Base-by-base conservation (phyloP, 2,329 filamentous ascomycete species). In the Zymoseptoria brevis region DNA sequence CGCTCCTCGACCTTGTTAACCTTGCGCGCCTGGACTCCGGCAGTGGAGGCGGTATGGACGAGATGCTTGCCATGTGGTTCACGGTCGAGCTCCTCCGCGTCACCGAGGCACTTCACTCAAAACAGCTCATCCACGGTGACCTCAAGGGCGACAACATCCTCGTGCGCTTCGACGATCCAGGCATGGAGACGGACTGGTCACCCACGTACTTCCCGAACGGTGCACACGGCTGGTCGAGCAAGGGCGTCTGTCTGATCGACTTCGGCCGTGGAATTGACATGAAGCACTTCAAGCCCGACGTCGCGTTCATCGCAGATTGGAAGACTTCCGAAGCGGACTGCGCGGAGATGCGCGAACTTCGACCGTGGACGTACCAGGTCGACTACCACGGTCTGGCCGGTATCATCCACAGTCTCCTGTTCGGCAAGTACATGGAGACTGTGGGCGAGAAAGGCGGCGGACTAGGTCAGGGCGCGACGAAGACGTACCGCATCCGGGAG, bases 331-430 rank as follows among this genome's bases (percentile, higher is more conserved):
- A 88, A 22, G 87, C 90, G 56, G 94, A 99, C 75, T 99, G 94
- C 74, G 87, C 89, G 19, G 94, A 99, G 79, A 96, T 97, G 83
- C 87, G 92, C 53, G 93, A 99, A 76, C 83, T 90, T 58, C 83
- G 93, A 0, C 91, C 92, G 0, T 99, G 94, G 94, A 97, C 93
- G 1, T 96, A 91, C 79, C 94, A 99, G 73, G 90, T 96, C 66
- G 94, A 99, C 77, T 95, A 97, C 69, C 90, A 96, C 73, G 94
- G 94, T 11, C 81, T 96, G 0, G 94, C 94, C 0, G 91, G 90
- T 4, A 89, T 90, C 22, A 80, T 97, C 4, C 91, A 99, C 75
- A 87, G 85, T 50, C 82, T 99, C 67, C 82, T 99, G 3, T 99
- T 96, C 71, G 93, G 94, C 8, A 91, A 89, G 70, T 97, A 97